phyloP scores from a whole-genome alignment of 2,329 filamentous ascomycete genomes.

The Colletotrichum sp. region DNA sequence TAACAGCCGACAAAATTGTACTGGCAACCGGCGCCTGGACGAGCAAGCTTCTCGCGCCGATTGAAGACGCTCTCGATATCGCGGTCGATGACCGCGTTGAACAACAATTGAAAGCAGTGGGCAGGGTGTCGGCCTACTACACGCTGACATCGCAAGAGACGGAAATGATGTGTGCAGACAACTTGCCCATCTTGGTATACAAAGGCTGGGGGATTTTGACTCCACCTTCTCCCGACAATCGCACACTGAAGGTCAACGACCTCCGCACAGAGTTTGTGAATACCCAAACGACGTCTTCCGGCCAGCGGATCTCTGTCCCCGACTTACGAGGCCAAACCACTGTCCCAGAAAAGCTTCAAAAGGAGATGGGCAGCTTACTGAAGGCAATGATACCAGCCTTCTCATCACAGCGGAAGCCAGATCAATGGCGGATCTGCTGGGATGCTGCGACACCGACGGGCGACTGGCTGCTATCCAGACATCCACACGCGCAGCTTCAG shows the following conservation, averaged over 20 bases:
- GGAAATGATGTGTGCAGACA: background rate
- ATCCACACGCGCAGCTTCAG: background rate
- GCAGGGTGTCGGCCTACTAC: conserved; percentile 2
- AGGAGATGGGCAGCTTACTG: background rate
- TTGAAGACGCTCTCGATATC: background rate
- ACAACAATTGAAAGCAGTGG: background rate
- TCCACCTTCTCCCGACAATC: background rate
- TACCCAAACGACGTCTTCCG: background rate
- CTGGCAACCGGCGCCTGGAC: conserved; percentile 60
- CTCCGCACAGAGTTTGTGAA: conserved; percentile 4
- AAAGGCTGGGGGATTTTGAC: background rate
- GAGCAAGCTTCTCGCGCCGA: conserved; percentile 49
- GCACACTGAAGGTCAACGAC: conserved; percentile 6
- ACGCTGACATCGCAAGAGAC: background rate
- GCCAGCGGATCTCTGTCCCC: background rate
- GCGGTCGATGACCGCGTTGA: background rate
- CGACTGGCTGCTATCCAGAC: conserved; percentile 2
- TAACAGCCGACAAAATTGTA: conserved; percentile 53
- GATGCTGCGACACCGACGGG: background rate
- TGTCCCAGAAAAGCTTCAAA: background rate
- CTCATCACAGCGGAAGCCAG: background rate
- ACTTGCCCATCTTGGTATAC: background rate
- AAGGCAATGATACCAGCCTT: background rate
- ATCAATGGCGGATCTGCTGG: conserved; percentile 4
- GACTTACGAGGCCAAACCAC: background rate